Base-by-base conservation (phyloP, 495 filamentous ascomycete genomes). In the Niebla homalea region DNA sequence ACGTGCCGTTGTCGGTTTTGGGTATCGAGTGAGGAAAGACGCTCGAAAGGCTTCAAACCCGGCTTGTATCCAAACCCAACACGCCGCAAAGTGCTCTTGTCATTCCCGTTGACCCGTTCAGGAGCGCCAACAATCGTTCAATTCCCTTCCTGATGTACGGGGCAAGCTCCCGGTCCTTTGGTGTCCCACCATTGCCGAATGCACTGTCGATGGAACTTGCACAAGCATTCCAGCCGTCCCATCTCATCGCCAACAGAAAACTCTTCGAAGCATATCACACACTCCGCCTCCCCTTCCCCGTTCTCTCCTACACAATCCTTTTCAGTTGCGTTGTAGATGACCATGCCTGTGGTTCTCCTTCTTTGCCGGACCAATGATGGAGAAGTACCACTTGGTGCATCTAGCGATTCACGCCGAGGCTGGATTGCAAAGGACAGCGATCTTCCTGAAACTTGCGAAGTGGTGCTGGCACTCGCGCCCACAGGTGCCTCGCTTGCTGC, bases 261-360 rank as follows among this genome's bases (percentile, higher is more conserved):
- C 57, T 98, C 93, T 63, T 95, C 93, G 56, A 98, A 83, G 57
- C 92, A 98, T 50, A 98, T 96, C 2, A 87, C 83, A 62, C 92
- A 98, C 65, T 98, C 92, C 7, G 72, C 69, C 42, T 48, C 37
- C 22, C 59, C 50, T 21, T 62, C 60, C 7, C 75, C 75, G 48
- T 76, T 80, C 47, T 82, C 77, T 20, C 80, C 81, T 7, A 89
- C 69, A 58, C 87, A 92, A 62, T 98, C 92, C 67, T 96, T 95
- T 61, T 94, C 90, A 1, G 82, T 92, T 1, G 92, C 92, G 16
- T 68, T 70, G 60, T 92, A 97, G n/a, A 71, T 57, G 4, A 83
- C 61, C 79, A 84, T 83, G 10, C 76, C 58, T 37, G 52, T 46
- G 22, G 50, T 51, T 16, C 58, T 47, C 19, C 45, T 39, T 36